Conservation (phyloP, 2,329 filamentous ascomycete genomes). For the Penicillium sp. region DNA sequence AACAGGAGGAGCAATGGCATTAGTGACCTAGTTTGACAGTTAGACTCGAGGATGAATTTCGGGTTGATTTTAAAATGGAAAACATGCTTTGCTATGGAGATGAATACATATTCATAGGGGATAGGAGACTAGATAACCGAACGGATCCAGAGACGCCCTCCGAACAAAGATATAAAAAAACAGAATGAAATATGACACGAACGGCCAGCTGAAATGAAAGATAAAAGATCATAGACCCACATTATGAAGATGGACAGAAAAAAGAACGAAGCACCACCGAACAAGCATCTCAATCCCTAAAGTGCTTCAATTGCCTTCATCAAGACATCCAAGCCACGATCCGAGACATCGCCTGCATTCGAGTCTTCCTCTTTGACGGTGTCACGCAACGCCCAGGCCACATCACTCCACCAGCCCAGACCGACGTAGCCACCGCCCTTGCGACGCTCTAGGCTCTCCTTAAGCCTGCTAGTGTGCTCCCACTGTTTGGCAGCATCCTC, state of each 20-base stretch:
- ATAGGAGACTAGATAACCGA: background rate
- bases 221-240: slow-evolving; percentile 6
- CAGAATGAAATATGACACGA: background rate
- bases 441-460: slow-evolving; percentile 80
- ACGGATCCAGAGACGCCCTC: background rate
- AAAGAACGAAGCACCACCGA: background rate
- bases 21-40: background rate
- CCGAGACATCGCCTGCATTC: slow-evolving; percentile 39
- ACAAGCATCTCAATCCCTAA: slow-evolving; percentile 30
- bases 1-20: background rate
- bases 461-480: slow-evolving; percentile 90
- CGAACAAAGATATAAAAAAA: background rate
- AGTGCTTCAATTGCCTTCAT: slow-evolving; percentile 56
- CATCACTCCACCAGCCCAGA: slow-evolving; percentile 81
- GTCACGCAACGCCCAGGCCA: slow-evolving; percentile 71
- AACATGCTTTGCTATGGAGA: background rate
- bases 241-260: background rate
- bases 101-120: background rate
- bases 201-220: background rate
- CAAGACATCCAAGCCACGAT: slow-evolving; percentile 56
- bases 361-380: slow-evolving; percentile 32
- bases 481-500: slow-evolving; percentile 86
- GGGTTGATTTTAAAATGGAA: background rate
- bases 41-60: background rate
- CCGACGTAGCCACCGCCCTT: slow-evolving; percentile 78